Base-by-base conservation (phyloP, 192 early-diverging fungal genomes). In the Thoreauomyces humboldtii region DNA sequence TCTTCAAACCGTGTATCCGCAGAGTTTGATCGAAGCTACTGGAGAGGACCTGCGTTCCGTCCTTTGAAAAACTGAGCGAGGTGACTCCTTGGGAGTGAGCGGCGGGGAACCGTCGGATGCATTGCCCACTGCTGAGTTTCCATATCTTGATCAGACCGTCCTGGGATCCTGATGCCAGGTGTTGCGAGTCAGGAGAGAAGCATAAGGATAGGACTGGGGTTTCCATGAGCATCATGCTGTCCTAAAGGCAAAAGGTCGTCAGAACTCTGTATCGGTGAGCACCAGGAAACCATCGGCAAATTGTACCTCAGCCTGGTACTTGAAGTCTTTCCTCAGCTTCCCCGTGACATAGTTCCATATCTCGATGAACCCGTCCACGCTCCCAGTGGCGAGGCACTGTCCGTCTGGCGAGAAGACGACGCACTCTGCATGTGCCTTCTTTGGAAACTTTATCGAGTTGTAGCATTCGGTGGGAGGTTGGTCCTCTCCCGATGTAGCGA, bases 291-390 rank as follows among this genome's bases (percentile, higher is more conserved):
- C n/a, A n/a, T n/a, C n/a, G n/a, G n/a, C n/a, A n/a, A n/a, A 9
- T 41, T 41, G 9, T 41, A 85, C 92, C 54, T 96, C 90, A 0
- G 87, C 85, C 71, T 98, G 96, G 72, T 96, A 98, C 56, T 86
- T 82, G 24, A 98, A 75, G 76, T 95, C 94, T 51, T 78, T 88
- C 31, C 92, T 75, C 21, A 94, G 77, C 67, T 96, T 98, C 0
- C 92, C 94, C 0, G 94, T 96, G 56, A 91, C 77, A 57, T 86
- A 89, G 61, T 95, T 94, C 93, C 92, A 98, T 14, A 98, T 70
- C 75, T 98, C 96, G 65, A 98, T 91, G 71, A 96, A 92, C 1
- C 96, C 96, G 78, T 98, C 96, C 35, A 83, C 75, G 47, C 87
- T 89, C 27, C 96, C 96, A 21, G 94, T 95, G 5, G 80, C 92